Base-by-base conservation (phyloP, 805 yeast genomes). In the Starmerella sirachaensis region DNA sequence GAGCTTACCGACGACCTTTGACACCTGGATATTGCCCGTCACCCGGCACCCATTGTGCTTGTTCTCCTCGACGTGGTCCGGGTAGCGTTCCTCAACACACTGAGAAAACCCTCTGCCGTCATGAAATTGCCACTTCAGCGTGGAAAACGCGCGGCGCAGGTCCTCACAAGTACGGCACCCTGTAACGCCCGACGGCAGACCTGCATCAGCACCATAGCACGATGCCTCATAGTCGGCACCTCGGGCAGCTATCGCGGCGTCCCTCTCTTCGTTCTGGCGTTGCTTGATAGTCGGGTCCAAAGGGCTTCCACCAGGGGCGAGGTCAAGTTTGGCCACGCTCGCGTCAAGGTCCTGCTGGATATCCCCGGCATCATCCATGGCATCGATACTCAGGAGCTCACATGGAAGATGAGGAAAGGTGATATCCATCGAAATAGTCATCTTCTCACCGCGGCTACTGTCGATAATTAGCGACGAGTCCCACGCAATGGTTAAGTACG, bases 381-480 rank as follows among this genome's bases (percentile, higher is more conserved):
- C 72, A 57, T 91, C 98, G 58, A 91, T 59, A 22, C 82, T 72
- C 40, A 88, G 55, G 43, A 58, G 39, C 40, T 78, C 93, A 59
- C 98, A 91, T 3, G 98, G 96, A 37, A 88, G 47, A 42, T 76
- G 61, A 4, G 88, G 94, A 55, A 91, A 91, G 2, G 82, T 68
- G 30, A 91, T 67, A 57, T 91, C 94, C 43, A 88, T 51, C 53
- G 78, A 76, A 48, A 91, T 76, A 37, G 78, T 84, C 58, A 91
- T 63, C 48, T 78, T 74, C 53, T 73, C 71, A 41, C 80, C 74
- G 45, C 93, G 68, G 13, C 56, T 49, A 32, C 46, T 48, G 58
- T 91, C 95, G 17, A 91, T 94, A 11, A 81, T 86, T 53, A 91
- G 66, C 53, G 83, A 88, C 0, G 96, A 95, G 37, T 79, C 65